Base-by-base conservation (phyloP, 176 grass and related monocot species). In the Triticum monococcum region DNA sequence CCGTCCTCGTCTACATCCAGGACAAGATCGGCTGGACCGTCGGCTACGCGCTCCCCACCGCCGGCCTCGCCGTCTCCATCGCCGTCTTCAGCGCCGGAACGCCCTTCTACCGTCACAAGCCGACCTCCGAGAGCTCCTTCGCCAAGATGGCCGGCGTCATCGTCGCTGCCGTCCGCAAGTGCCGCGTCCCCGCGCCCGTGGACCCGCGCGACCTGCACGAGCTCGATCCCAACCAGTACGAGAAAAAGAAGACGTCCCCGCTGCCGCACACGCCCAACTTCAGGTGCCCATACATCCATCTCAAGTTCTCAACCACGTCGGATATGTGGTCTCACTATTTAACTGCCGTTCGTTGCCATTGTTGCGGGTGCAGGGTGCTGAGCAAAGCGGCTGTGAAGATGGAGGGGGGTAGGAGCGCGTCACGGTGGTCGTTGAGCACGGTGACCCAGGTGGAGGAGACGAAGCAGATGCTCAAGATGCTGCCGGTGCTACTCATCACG, bases 361-460 rank as follows among this genome's bases (percentile, higher is more conserved):
- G 32, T 13, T 65, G 65, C 20, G 16, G 11, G 0, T 85, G 80
- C 83, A 94, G 92, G 52, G 68, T 69, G 26, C 79, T 98, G 1
- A 92, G 91, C 71, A 97, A 97, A 85, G 90, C 95, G 5, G 95
- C 95, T 8, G 92, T 97, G 64, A 92, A 63, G 92, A 89, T 80
- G 2, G 67, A 43, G 2, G 59, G 33, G 4, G 20, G 61, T 61
- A 65, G 28, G 4, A 24, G 61, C 67, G 59, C 41, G 35, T 81
- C 83, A 33, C 62, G 73, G 84, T 98, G 96, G 96, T 89, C 76
- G 65, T 84, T 98, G 8, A 87, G 93, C 96, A 94, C 96, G 62
- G 96, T 95, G 63, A 98, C 96, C 63, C 88, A 95, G 81, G 88
- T 95, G 43, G 96, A 98, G 90, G 89, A 95, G 90, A 98, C 93